phyloP scores from a whole-genome alignment of 2,329 filamentous ascomycete species.

The Fusarium verrucosum region DNA sequence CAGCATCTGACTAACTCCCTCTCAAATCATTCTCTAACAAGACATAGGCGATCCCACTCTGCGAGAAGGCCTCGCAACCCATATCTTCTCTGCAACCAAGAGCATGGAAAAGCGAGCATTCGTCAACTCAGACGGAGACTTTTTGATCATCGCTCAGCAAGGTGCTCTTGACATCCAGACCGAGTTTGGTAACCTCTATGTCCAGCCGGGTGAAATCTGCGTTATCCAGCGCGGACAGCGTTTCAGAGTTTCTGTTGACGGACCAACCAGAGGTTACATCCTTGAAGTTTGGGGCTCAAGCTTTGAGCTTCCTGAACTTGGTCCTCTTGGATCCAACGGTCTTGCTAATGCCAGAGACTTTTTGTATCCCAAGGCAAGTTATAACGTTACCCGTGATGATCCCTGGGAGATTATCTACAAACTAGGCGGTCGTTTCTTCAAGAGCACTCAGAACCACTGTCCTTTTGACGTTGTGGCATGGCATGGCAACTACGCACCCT shows the following conservation, averaged over 20 bases:
- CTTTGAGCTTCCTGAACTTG: conserved; percentile 73
- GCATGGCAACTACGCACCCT: conserved; percentile 74
- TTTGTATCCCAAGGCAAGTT: conserved; percentile 67
- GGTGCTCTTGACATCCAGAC: conserved; percentile 74
- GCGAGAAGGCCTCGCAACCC: conserved; percentile 59
- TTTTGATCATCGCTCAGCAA: conserved; percentile 71
- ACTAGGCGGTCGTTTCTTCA: conserved; percentile 68
- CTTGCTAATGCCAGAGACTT: conserved; percentile 74
- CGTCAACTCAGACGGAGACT: conserved; percentile 70
- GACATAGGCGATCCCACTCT: conserved; percentile 55
- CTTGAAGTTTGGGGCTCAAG: conserved; percentile 72
- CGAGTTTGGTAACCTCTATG: conserved; percentile 70
- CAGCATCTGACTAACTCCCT: too few species aligned
- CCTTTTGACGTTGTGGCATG: conserved; percentile 78
- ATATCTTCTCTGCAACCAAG: conserved; percentile 58
- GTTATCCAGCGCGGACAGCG: conserved; percentile 73
- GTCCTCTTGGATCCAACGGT: conserved; percentile 72
- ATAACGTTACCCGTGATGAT: conserved; percentile 61
- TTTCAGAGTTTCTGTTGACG: conserved; percentile 52
- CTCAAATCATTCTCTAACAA: neutral
- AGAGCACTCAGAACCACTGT: conserved; percentile 68
- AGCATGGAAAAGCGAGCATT: conserved; percentile 60
- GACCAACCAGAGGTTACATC: conserved; percentile 71
- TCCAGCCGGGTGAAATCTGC: conserved; percentile 73
- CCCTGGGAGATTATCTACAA: conserved; percentile 69